These are phyloP conservation scores for Takashimella koratensis DNA, from an alignment of 1,284 basidiomycete genomes.

Conservation along the genomic window DNA sequence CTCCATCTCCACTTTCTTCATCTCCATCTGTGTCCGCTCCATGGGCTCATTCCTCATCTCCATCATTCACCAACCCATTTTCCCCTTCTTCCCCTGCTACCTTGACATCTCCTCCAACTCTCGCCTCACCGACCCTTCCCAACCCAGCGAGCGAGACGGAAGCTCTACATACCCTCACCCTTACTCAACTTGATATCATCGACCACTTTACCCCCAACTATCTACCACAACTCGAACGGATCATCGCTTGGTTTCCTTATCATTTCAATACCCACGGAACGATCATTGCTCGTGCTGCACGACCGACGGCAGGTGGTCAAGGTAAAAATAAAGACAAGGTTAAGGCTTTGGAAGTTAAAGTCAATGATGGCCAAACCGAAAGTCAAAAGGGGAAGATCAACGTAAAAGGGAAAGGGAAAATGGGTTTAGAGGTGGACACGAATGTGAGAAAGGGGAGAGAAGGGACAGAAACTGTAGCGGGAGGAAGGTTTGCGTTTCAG, in stretches of 20 bases:
- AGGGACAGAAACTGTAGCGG: neutral
- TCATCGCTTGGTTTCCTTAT: constrained; percentile 42
- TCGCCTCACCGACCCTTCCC: too few relatives aligned
- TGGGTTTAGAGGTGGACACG: neutral
- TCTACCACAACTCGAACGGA: constrained; percentile 32
- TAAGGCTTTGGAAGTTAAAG: neutral
- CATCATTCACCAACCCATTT: neutral
- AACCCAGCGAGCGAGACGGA: too few relatives aligned
- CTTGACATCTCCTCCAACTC: too few relatives aligned
- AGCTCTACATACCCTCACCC: constrained; percentile 15
- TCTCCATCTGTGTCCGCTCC: neutral
- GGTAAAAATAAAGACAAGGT: too few relatives aligned
- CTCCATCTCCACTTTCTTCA: too few relatives aligned
- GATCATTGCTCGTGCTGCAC: constrained; percentile 30
- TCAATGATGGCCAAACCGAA: neutral
- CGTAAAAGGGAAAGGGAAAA: neutral
- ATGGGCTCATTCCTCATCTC: neutral
- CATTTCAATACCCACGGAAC: constrained; percentile 42
- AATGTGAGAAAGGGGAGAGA: neutral
- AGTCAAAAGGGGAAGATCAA: too few relatives aligned
- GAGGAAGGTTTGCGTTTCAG: neutral
- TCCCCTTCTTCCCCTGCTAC: too few relatives aligned
- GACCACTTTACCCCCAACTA: constrained; percentile 18
- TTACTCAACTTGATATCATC: constrained; percentile 33
- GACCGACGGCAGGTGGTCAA: too few relatives aligned